Evolutionary conservation across 1,284 basidiomycete species (phyloP).

Genomic region (Fomitopsis betulina): DNA sequence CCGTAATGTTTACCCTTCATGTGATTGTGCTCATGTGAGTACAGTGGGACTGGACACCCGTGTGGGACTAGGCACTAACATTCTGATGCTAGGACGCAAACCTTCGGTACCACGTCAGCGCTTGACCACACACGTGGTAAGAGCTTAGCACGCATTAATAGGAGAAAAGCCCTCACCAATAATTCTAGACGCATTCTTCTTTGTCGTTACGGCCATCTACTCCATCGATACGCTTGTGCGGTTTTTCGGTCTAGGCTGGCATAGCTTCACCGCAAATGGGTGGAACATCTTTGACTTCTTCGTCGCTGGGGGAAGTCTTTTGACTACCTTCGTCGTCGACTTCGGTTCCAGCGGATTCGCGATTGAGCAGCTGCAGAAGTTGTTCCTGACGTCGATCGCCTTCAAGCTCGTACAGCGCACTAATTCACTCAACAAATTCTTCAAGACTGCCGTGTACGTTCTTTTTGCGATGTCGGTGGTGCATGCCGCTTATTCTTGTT

Average conservation of each 20-base stretch:
- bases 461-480: background rate
- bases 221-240: constrained; percentile 77
- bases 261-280: constrained; percentile 81
- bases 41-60: background rate
- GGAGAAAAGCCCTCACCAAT: background rate
- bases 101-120: constrained; percentile 54
- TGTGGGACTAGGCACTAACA: constrained; percentile 10
- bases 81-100: constrained; percentile 64
- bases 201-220: constrained; percentile 74
- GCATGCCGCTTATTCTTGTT: constrained; percentile 5
- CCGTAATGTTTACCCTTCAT: constrained; percentile 80
- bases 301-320: constrained; percentile 79
- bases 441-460: constrained; percentile 91
- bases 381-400: constrained; percentile 90
- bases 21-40: constrained; percentile 83
- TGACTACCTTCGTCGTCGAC: constrained; percentile 78
- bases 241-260: constrained; percentile 81
- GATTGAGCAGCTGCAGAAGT: constrained; percentile 81
- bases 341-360: constrained; percentile 49
- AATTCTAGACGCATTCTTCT: constrained; percentile 71
- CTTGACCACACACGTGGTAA: constrained; percentile 67
- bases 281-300: constrained; percentile 93
- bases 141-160: constrained; percentile 26
- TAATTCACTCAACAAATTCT: constrained; percentile 89
- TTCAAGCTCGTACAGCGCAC: constrained; percentile 94